phyloP scores from a whole-genome alignment of 1,139 yeast genomes.

The Blastobotrys ciferrii region DNA sequence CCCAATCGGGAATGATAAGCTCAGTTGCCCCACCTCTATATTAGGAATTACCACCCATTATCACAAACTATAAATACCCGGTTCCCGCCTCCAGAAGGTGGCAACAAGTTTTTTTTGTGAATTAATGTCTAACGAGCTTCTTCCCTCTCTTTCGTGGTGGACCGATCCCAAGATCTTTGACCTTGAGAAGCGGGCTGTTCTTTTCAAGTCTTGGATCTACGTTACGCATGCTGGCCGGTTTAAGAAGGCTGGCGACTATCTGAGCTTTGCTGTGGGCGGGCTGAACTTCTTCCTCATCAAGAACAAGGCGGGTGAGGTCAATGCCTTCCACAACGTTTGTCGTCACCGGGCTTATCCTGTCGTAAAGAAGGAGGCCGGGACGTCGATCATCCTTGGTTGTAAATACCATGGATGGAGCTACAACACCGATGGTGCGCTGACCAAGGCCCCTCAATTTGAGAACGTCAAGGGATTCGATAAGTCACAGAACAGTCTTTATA shows the following conservation, averaged over 20 bases:
- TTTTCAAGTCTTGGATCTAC: constrained; percentile 12
- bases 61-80: neutral
- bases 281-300: constrained; percentile 14
- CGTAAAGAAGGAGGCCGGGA: constrained; percentile 12
- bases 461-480: constrained; percentile 15
- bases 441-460: constrained; percentile 17
- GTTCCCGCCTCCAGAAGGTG: neutral
- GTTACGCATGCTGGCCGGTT: constrained; percentile 12
- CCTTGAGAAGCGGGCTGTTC: constrained; percentile 13
- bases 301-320: constrained; percentile 13
- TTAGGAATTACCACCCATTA: neutral
- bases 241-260: constrained; percentile 16
- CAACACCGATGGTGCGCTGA: constrained; percentile 13
- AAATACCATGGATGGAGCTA: constrained; percentile 17
- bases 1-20: neutral
- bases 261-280: constrained; percentile 10
- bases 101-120: too few relatives aligned
- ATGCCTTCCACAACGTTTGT: constrained; percentile 17
- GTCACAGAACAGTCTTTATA: constrained; percentile 12
- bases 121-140: neutral
- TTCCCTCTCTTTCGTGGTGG: constrained; percentile 1
- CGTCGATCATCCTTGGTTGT: constrained; percentile 16
- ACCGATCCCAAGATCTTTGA: constrained; percentile 13
- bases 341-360: constrained; percentile 17
- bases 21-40: neutral